A percentile compares a stretch with the other conserved stretches of the same genome.
phyloP scores from a whole-genome alignment of 2,329 filamentous ascomycete genomes.

The Colletotrichum sojae region DNA sequence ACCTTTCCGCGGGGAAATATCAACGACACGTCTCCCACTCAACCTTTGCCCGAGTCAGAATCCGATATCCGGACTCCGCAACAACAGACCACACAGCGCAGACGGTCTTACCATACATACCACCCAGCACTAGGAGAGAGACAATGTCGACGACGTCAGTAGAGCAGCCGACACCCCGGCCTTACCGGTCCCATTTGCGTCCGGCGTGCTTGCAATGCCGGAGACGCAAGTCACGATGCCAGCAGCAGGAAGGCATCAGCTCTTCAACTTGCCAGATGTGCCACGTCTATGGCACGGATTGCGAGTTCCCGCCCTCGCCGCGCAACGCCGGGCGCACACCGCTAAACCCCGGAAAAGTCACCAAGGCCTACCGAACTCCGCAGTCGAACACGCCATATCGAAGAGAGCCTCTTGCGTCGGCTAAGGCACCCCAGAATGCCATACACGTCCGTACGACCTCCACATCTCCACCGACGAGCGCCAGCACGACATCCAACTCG shows the following conservation, averaged over 20 bases:
- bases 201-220: constrained; percentile 73
- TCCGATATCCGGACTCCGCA: constrained; percentile 35
- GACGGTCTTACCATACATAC: not conserved
- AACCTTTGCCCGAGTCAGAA: constrained; percentile 33
- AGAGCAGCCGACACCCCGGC: constrained; percentile 52
- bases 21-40: constrained; percentile 29
- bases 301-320: constrained; percentile 60
- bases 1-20: constrained; percentile 42
- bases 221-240: constrained; percentile 73
- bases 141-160: constrained; percentile 27
- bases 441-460: constrained; percentile 6
- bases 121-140: not conserved
- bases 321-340: constrained; percentile 32
- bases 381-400: constrained; percentile 28
- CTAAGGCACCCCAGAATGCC: constrained; percentile 16
- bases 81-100: constrained; percentile 11
- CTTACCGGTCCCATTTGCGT: constrained; percentile 73
- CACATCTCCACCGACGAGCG: constrained; percentile 24
- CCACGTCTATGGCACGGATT: constrained; percentile 70
- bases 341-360: constrained; percentile 39
- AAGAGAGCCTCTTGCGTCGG: constrained; percentile 27
- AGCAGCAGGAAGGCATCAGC: constrained; percentile 63
- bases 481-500: constrained; percentile 25
- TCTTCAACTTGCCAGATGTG: constrained; percentile 70
- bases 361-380: constrained; percentile 29